Base-by-base conservation (phyloP, 441 rosid species). In the Mallotus japonicus region DNA sequence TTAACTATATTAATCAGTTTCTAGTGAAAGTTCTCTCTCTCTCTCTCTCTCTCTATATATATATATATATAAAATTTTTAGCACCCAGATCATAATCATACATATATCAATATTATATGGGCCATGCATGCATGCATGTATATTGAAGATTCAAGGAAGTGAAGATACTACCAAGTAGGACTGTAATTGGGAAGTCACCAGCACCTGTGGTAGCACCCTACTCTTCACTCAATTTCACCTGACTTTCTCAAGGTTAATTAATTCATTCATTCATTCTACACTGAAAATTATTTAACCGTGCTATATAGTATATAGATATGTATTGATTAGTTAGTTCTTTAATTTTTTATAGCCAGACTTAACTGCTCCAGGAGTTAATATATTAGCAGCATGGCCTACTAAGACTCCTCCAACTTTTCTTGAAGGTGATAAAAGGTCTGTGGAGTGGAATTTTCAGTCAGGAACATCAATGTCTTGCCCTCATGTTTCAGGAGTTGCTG, bases 391-490 rank as follows among this genome's bases (percentile, higher is more conserved):
- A 24, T 87, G 89, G 89, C 90, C 92, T 49, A 62, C 85, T 11
- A 74, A n/a, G 77, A 85, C 51, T 80, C 85, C 8, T 87, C 87
- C 1, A 75, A n/a, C n/a, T 83, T 32, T 15, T 42, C 47, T 70
- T 8, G 72, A 81, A 9, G 19, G 67, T 3, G 87, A 84, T 70
- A 44, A 28, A 5, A 77, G 83, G 5, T 78, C 74, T 6, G 74
- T 84, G 37, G 70, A 80, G 46, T 89, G 89, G 92, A 88, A 85
- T 75, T 80, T 89, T 17, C 90, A 90, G 92, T 86, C 97, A 54
- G 97, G 97, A 69, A 93, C 96, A 11, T 89, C 96, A 76, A 93
- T 93, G 98, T 90, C 97, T 55, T 93, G 91, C 79, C 98, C 98
- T 78, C 98, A 91, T 83, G 72, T 91, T 67, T 90, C 97, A 34